Evolutionary conservation across 345 rosid species (phyloP).

Genomic region (Gynandropsis gynandra): DNA sequence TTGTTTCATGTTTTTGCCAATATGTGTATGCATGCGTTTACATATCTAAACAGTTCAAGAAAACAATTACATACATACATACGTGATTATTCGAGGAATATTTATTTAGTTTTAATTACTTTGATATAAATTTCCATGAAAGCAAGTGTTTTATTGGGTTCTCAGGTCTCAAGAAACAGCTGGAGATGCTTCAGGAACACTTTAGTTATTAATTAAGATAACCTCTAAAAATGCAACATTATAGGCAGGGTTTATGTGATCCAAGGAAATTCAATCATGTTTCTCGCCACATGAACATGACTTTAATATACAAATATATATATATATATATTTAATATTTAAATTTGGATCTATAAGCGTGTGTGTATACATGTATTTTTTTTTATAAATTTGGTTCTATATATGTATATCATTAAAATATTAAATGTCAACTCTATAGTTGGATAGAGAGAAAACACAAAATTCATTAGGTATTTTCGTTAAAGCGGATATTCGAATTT

Average conservation of each 20-base stretch:
- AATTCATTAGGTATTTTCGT: too few relatives aligned
- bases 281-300: slow-evolving; percentile 21
- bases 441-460: too few relatives aligned
- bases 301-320: too few relatives aligned
- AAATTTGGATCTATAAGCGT: too few relatives aligned
- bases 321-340: background rate
- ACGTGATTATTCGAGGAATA: slow-evolving; percentile 4
- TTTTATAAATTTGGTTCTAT: background rate
- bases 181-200: slow-evolving; percentile 16
- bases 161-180: slow-evolving; percentile 7
- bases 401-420: too few relatives aligned
- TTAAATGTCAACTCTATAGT: too few relatives aligned
- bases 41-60: too few relatives aligned
- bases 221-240: background rate
- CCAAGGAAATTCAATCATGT: slow-evolving; percentile 16
- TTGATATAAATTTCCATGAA: slow-evolving; percentile 16
- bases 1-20: too few relatives aligned
- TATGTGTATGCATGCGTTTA: too few relatives aligned
- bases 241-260: slow-evolving; percentile 24
- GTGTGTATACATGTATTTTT: too few relatives aligned
- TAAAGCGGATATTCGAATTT: too few relatives aligned
- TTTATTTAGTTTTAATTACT: slow-evolving; percentile 14
- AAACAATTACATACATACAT: background rate
- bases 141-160: slow-evolving; percentile 14
- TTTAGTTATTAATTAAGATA: slow-evolving; percentile 1